Base-by-base conservation (phyloP, 345 rosid species). In the Dimocarpus longan region DNA sequence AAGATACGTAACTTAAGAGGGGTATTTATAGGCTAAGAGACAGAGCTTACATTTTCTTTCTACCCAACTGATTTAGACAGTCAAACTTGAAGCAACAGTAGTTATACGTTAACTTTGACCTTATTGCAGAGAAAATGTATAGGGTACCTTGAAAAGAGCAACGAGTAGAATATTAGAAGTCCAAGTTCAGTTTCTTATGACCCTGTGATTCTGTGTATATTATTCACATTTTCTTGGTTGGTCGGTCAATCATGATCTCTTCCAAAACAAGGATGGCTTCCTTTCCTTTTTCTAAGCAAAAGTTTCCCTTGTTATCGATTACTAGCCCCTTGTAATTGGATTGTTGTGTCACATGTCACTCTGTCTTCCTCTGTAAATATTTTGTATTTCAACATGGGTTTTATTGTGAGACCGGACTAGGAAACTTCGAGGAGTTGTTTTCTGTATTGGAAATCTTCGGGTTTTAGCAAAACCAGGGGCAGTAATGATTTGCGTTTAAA, bases 171-270 rank as follows among this genome's bases (percentile, higher is more conserved):
- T 8, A 66, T 70, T 80, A 73, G 8, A 50, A 68, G 83, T 84
- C 93, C 85, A 86, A 75, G 78, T 90, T 88, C 87, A 78, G 65
- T 68, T 84, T 84, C 81, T 76, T 78, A 68, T 37, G 59, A 50
- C 81, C 89, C 83, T 88, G 88, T 84, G 86, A 78, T 77, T 66
- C 52, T 82, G 64, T 66, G 28, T 26, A 26, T 26, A 26, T 26
- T 26, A 26, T 26, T 32, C 3, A 32, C 37, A 32, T 3, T 32
- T 32, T 32, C 37, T 32, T 32, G 37, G 37, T 32, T 32, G 37
- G 37, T 32, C 37, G 2, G 37, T 32, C 37, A 32, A 32, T 65
- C 62, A 72, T 54, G 81, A 59, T 80, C 64, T 11, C 82, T 85
- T 84, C 84, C 32, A 64, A 67, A 66, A 66, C 73, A 84, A 84